Percentiles rank a stretch among this genome's conserved stretches.
phyloP scores from a whole-genome alignment of 2,329 filamentous ascomycete genomes.

The Xylariaceae sp. region DNA sequence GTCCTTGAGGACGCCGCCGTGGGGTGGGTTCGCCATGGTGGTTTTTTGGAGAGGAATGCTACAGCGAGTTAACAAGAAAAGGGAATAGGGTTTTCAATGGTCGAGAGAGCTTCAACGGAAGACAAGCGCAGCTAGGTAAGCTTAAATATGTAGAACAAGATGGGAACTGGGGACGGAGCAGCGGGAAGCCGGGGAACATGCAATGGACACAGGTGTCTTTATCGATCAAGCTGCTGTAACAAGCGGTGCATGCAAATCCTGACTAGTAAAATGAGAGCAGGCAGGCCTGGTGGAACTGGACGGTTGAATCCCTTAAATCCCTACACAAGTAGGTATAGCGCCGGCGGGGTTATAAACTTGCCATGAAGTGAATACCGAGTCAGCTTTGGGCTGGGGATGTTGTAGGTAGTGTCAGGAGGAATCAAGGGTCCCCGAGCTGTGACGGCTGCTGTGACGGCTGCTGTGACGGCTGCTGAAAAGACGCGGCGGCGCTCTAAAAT shows the following conservation, averaged over 20 bases:
- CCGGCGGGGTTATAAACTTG: background rate
- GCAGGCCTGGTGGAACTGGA: background rate
- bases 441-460: no score
- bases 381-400: background rate
- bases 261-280: background rate
- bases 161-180: background rate
- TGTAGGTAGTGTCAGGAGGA: no score
- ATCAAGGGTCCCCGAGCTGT: no score
- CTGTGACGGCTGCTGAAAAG: no score
- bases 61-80: background rate
- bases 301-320: background rate
- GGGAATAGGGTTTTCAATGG: background rate
- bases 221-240: background rate
- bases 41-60: background rate
- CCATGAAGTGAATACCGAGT: background rate
- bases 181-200: background rate
- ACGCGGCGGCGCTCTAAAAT: no score
- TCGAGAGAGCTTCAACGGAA: background rate
- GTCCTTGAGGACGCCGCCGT: slow-evolving; percentile 96
- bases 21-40: slow-evolving; percentile 64
- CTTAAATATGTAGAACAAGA: slow-evolving; percentile 6
- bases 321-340: background rate
- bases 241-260: slow-evolving; percentile 10
- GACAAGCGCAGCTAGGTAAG: slow-evolving; percentile 4
- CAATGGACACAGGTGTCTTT: background rate